phyloP scores from a whole-genome alignment of 352 stramenopile species.

The Pythium phragmiticola region DNA sequence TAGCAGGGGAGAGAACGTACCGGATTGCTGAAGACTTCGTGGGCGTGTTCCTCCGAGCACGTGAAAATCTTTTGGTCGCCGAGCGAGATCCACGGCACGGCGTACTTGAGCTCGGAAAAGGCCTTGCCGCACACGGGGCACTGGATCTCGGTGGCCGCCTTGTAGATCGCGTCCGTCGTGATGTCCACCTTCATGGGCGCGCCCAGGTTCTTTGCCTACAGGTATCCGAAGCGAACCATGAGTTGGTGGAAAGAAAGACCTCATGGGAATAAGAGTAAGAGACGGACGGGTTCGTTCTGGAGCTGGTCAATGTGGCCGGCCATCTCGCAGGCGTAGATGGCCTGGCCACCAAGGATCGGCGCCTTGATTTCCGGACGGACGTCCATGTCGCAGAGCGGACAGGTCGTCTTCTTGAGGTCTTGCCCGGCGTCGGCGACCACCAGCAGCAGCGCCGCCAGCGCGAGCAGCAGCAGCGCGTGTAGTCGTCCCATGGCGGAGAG shows the following conservation, averaged over 20 bases:
- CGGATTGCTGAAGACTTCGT: slow-evolving; percentile 31
- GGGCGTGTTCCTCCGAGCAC: slow-evolving; percentile 25
- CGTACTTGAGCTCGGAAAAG: slow-evolving; percentile 69
- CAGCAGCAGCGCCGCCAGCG: slow-evolving; percentile 21
- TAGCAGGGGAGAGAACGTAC: slow-evolving; percentile 4
- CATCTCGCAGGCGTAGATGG: slow-evolving; percentile 80
- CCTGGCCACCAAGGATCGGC: slow-evolving; percentile 66
- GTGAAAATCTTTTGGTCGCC: slow-evolving; percentile 43
- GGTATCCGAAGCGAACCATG: no score
- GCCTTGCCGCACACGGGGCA: slow-evolving; percentile 52
- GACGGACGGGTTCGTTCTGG: slow-evolving; percentile 63
- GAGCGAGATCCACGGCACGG: slow-evolving; percentile 64
- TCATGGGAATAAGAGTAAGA: background rate
- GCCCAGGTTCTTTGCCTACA: slow-evolving; percentile 47
- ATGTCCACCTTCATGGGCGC: slow-evolving; percentile 44
- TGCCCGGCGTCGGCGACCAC: slow-evolving; percentile 24
- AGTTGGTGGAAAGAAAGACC: background rate
- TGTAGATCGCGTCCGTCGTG: slow-evolving; percentile 59
- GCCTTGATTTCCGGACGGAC: slow-evolving; percentile 55
- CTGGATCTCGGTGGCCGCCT: slow-evolving; percentile 70
- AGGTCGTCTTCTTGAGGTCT: slow-evolving; percentile 52
- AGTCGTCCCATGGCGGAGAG: slow-evolving; percentile 4
- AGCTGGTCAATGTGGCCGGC: slow-evolving; percentile 63
- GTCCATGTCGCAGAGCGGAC: slow-evolving; percentile 72
- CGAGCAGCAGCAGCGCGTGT: slow-evolving; percentile 5